Evolutionary conservation across 176 grass and related monocot genomes (phyloP).

Genomic region (Microstegium vimineum): DNA sequence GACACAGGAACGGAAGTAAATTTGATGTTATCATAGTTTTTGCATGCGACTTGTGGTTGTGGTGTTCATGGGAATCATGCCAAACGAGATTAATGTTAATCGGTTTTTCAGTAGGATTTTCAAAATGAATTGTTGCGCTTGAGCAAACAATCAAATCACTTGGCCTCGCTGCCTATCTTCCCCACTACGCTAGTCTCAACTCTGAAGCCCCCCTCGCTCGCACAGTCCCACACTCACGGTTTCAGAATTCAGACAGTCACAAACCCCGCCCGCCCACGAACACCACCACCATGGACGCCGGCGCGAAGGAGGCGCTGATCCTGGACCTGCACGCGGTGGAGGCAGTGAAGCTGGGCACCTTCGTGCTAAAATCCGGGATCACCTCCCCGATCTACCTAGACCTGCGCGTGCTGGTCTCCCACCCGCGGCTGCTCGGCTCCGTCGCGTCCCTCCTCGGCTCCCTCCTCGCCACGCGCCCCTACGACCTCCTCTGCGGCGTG

Average conservation of each 20-base stretch:
- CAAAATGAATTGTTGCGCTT: not conserved
- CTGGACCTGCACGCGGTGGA: slow-evolving; percentile 75
- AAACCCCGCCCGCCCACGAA: not conserved
- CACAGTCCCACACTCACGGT: too few relatives aligned
- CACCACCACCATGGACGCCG: slow-evolving; percentile 61
- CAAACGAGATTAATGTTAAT: not conserved
- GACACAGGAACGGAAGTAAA: not conserved
- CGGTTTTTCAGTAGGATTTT: too few relatives aligned
- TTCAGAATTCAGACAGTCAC: not conserved
- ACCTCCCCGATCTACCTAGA: slow-evolving; percentile 94
- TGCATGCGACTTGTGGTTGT: too few relatives aligned
- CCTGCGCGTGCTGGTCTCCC: slow-evolving; percentile 81
- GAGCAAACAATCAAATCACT: not conserved
- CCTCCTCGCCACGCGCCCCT: slow-evolving; percentile 36
- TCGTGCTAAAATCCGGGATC: slow-evolving; percentile 93
- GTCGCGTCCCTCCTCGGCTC: slow-evolving; percentile 62
- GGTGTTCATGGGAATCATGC: not conserved
- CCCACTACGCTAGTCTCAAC: not conserved
- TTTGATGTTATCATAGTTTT: too few relatives aligned
- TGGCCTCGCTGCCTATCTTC: not conserved
- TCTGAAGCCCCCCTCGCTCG: not conserved
- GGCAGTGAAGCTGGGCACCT: slow-evolving; percentile 77
- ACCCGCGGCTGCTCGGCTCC: slow-evolving; percentile 56
- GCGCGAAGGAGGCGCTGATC: slow-evolving; percentile 55
- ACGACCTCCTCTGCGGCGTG: slow-evolving; percentile 86